phyloP scores from a whole-genome alignment of 2,329 filamentous ascomycete genomes.

The Magnaporthiopsis incrustans region DNA sequence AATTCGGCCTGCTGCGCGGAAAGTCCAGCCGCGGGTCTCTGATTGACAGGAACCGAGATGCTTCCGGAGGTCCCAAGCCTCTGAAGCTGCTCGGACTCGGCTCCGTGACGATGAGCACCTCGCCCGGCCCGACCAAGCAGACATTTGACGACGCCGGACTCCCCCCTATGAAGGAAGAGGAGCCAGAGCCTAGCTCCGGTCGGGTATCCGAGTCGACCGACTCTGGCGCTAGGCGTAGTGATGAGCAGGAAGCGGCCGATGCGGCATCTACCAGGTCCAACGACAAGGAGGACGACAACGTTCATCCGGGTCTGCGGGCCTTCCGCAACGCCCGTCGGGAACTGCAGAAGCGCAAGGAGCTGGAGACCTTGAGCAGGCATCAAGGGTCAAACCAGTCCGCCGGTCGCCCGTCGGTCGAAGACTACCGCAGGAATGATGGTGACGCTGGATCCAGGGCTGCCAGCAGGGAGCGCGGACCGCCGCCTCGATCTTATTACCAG shows the following conservation, averaged over 20 bases:
- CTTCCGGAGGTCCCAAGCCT: conserved; percentile 40
- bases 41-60: conserved; percentile 33
- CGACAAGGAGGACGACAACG: conserved; percentile 29
- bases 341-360: conserved; percentile 46
- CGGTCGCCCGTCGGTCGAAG: conserved; percentile 1
- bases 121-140: conserved; percentile 30
- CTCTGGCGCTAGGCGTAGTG: conserved; percentile 2
- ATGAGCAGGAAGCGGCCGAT: conserved; percentile 10
- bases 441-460: conserved; percentile 4
- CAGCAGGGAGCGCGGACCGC: conserved; percentile 1
- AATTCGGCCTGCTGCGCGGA: conserved; percentile 53
- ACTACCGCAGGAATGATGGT: not conserved
- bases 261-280: conserved; percentile 11
- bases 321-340: conserved; percentile 52
- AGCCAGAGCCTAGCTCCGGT: not conserved
- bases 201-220: conserved; percentile 6
- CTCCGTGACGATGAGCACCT: conserved; percentile 29
- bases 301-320: conserved; percentile 44
- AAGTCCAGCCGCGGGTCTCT: conserved; percentile 64
- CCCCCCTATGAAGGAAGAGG: conserved; percentile 20
- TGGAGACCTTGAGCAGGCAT: conserved; percentile 35
- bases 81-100: conserved; percentile 55
- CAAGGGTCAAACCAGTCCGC: conserved; percentile 12
- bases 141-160: conserved; percentile 25
- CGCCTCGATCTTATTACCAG: conserved; percentile 26